These are phyloP conservation scores for Suillus alpinus DNA, from an alignment of 768 basidiomycete species.

Conservation along the genomic window DNA sequence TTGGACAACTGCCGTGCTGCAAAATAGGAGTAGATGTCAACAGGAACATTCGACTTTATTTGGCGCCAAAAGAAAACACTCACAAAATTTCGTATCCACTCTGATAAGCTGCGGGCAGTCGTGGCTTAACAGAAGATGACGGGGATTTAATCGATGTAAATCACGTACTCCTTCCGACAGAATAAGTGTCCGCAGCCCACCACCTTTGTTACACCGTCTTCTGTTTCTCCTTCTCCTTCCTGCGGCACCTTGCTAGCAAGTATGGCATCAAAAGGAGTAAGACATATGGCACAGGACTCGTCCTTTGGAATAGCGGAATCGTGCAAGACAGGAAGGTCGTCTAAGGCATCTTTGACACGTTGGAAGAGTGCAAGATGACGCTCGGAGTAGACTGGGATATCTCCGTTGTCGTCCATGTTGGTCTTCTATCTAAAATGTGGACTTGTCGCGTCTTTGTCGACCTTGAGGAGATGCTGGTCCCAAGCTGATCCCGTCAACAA, in stretches of 20 bases:
- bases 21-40: slow-evolving; percentile 8
- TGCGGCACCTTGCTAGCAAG: slow-evolving; percentile 25
- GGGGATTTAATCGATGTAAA: not conserved
- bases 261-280: slow-evolving; percentile 47
- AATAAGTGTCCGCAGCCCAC: slow-evolving; percentile 63
- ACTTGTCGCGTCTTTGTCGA: slow-evolving; percentile 3
- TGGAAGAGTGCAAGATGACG: slow-evolving; percentile 13
- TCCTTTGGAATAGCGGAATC: slow-evolving; percentile 40
- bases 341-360: slow-evolving; percentile 37
- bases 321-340: slow-evolving; percentile 42
- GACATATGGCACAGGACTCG: slow-evolving; percentile 67
- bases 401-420: slow-evolving; percentile 11
- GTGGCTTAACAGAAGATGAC: not conserved
- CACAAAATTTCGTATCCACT: slow-evolving; percentile 64
- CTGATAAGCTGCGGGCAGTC: slow-evolving; percentile 43
- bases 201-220: slow-evolving; percentile 52
- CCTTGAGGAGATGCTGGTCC: slow-evolving; percentile 1
- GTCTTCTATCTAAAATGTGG: not conserved
- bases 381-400: slow-evolving; percentile 15
- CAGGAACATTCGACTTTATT: not conserved
- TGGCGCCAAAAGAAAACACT: slow-evolving; percentile 12
- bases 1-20: slow-evolving; percentile 71
- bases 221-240: slow-evolving; percentile 14
- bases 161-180: slow-evolving; percentile 59
- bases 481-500: slow-evolving; percentile 17